Conservation (phyloP, 2,329 filamentous ascomycete species). For the Epichloe typhina region DNA sequence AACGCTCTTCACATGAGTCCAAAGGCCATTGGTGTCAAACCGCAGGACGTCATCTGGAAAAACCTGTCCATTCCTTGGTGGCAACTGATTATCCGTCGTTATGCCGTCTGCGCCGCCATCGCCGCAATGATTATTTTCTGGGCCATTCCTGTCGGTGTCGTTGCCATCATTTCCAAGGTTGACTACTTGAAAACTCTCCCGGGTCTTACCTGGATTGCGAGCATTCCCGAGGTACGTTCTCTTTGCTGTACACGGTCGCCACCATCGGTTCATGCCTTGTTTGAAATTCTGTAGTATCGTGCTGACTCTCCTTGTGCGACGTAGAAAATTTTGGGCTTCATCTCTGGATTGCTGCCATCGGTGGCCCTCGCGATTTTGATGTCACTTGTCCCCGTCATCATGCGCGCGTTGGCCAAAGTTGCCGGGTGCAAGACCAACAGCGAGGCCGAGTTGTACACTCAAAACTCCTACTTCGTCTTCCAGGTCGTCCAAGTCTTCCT, state of each 20-base stretch:
- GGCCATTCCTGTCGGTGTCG: slow-evolving; percentile 59
- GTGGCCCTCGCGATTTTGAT: slow-evolving; percentile 70
- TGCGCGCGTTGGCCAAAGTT: slow-evolving; percentile 56
- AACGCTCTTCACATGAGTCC: slow-evolving; percentile 73
- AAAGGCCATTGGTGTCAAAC: slow-evolving; percentile 68
- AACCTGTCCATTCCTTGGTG: slow-evolving; percentile 60
- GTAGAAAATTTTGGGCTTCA: slow-evolving; percentile 53
- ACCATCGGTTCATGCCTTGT: neutral
- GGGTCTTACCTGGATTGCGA: slow-evolving; percentile 61
- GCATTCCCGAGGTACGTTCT: slow-evolving; percentile 41
- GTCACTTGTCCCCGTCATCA: slow-evolving; percentile 60
- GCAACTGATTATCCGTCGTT: slow-evolving; percentile 58
- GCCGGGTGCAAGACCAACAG: slow-evolving; percentile 69
- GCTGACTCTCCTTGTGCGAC: neutral
- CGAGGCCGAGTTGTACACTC: slow-evolving; percentile 73
- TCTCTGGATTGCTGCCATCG: slow-evolving; percentile 73
- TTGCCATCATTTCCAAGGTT: slow-evolving; percentile 79
- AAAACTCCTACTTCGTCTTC: slow-evolving; percentile 86
- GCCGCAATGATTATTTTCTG: slow-evolving; percentile 74
- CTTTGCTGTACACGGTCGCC: neutral
- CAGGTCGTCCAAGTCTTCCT: slow-evolving; percentile 91
- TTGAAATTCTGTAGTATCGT: neutral
- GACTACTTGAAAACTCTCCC: slow-evolving; percentile 51
- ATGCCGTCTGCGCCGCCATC: slow-evolving; percentile 52
- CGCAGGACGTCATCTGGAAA: slow-evolving; percentile 74